Base-by-base conservation (phyloP, 805 yeast species). In the Novakomyces olei region DNA sequence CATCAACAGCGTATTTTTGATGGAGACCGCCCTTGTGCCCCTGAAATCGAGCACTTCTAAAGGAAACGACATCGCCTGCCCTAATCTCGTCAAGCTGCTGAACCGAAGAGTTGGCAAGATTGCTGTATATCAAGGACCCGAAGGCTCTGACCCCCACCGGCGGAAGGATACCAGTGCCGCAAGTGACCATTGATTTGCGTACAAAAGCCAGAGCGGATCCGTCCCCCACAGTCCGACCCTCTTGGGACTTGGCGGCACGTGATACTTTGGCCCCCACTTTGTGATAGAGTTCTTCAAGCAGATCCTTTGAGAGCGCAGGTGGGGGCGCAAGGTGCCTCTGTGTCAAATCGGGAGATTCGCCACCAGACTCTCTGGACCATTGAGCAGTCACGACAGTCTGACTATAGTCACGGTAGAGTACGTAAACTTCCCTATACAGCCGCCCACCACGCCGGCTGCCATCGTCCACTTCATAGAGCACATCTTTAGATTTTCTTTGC, bases 1-100 rank as follows among this genome's bases (percentile, higher is more conserved):
- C 59, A 4, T 63, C 65, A n/a, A 61, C 49, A 2, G 60, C 44
- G 15, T 70, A 65, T 53, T 74, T 73, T 44, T 61, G 66, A 34
- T 60, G 66, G 25, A 70, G 45, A 22, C 66, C 60, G 4, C 60
- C 60, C 33, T 63, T 62, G 42, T 72, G 78, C 5, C 71, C 66
- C 39, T 65, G 68, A 53, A 85, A 83, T 38, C 64, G 64, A 5
- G 80, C 93, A 35, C 69, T 69, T 44, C 72, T 66, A 39, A 80
- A 65, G 33, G 80, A 76, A 27, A 80, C 52, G 6, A 85, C 61
- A 50, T 88, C 96, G 37, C 98, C 98, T 0, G 91, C 72, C 30
- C 65, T 61, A 34, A 81, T 65, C 26, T 69, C 75, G 34, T 69
- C 80, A 19, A 54, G 44, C 41, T 65, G 69, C 10, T 61, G 53